These are phyloP conservation scores for Trichoderma erinaceum DNA, from an alignment of 495 filamentous ascomycete species.

Conservation along the genomic window DNA sequence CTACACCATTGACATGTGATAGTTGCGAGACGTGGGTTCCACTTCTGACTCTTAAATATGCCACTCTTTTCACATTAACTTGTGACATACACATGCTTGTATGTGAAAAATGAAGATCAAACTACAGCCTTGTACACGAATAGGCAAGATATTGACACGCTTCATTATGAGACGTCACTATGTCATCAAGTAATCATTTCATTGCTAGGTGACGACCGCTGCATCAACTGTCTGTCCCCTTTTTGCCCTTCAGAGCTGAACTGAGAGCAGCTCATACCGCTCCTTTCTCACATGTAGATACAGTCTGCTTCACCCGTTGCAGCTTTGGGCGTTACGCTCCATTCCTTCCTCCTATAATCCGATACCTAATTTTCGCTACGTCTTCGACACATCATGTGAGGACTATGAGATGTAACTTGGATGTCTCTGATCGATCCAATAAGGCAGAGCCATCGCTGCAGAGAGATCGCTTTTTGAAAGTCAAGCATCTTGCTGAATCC, in stretches of 20 bases:
- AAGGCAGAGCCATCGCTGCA: background rate
- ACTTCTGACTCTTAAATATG: no score
- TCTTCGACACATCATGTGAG: background rate
- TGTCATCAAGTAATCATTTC: conserved; percentile 8
- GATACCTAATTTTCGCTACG: background rate
- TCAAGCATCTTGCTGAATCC: background rate
- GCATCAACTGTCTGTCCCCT: background rate
- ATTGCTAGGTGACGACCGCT: background rate
- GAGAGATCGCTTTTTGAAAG: background rate
- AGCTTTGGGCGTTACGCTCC: background rate
- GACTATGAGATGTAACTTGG: background rate
- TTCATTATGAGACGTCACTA: background rate
- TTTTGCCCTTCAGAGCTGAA: background rate
- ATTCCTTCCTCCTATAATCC: background rate
- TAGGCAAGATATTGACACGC: background rate
- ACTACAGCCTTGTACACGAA: background rate
- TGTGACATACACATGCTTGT: background rate
- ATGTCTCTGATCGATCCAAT: background rate
- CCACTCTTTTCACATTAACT: background rate
- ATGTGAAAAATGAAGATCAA: background rate
- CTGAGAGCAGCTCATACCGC: background rate
- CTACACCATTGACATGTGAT: no score
- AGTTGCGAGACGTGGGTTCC: no score
- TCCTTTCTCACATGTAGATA: background rate
- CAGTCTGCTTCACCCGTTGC: background rate